Base-by-base conservation (phyloP, 2,329 filamentous ascomycete species). In the Chalaropsis ovoidea region DNA sequence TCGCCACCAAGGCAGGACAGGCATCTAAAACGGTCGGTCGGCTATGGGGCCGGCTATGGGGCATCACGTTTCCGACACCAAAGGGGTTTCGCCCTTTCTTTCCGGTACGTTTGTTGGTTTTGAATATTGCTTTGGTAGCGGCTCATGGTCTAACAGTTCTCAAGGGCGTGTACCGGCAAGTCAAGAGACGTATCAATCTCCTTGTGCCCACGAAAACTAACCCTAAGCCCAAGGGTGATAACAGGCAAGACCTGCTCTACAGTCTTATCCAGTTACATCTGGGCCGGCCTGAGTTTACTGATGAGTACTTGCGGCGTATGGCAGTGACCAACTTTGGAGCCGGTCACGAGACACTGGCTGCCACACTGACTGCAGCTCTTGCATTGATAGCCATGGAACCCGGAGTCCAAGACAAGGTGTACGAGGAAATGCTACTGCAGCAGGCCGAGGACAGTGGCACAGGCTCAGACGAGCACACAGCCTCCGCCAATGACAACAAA, bases 281-380 rank as follows among this genome's bases (percentile, higher is more conserved):
- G 15, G 72, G 75, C 3, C 77, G 75, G 22, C 76, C 79, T 0
- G 76, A 76, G 5, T 82, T 82, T 67, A 78, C 70, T 0, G 76
- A 79, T 31, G 71, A 69, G 0, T 82, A 82, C 63, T 74, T 82
- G 10, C 76, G 77, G 2, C 78, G 80, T 35, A 79, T 82, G 74
- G 79, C 78, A 1, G 74, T 81, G 1, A 82, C 80, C 1, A 82
- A 82, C 68, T 82, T 82, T 69, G 80, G 80, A 11, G 80, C 80
- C 0, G 80, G 80, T 0, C 80, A 82, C 67, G 80, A 82, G 69
- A 82, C 80, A 0, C 76, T 81, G 73, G 79, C 79, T 11, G 80
- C 80, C 0, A 80, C 80, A 0, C 70, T 82, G 6, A 82, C 80
- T 0, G 77, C 80, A 2, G 73, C 76, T 24, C 70, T 83, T 60